Evolutionary conservation across 257 asterid genomes (phyloP).

Genomic region (Phtheirospermum japonicum): DNA sequence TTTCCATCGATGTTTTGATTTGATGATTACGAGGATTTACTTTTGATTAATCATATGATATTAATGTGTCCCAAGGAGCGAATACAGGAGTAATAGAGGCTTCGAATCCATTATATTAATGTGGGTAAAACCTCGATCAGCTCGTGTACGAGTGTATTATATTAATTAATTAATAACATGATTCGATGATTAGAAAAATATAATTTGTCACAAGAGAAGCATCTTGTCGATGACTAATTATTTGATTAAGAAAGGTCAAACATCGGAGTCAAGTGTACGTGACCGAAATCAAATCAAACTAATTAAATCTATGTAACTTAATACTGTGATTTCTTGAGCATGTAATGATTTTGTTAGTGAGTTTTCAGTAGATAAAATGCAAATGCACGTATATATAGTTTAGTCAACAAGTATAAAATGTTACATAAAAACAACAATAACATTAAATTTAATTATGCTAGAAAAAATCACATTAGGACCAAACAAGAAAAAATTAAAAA

Average conservation of each 20-base stretch:
- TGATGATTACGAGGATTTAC: conserved; percentile 37
- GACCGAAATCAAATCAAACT: neutral
- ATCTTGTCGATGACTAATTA: conserved; percentile 35
- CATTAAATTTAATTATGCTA: too few species aligned
- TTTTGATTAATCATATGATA: conserved; percentile 48
- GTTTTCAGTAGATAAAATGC: too few species aligned
- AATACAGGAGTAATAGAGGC: conserved; percentile 45
- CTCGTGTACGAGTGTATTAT: neutral
- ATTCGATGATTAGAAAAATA: conserved; percentile 30
- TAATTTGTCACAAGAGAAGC: conserved; percentile 36
- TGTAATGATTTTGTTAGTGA: too few species aligned
- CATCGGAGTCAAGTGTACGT: conserved; percentile 11
- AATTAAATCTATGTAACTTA: neutral
- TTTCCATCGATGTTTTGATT: conserved; percentile 32
- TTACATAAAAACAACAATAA: too few species aligned
- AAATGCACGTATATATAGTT: too few species aligned
- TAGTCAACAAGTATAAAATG: too few species aligned
- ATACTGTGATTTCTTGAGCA: too few species aligned
- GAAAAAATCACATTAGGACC: too few species aligned
- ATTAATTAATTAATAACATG: conserved; percentile 23
- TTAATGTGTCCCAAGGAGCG: conserved; percentile 77
- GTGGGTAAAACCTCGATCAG: neutral
- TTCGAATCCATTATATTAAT: conserved; percentile 44
- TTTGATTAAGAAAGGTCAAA: conserved; percentile 26
- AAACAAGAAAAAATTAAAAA: too few species aligned